Conservation (phyloP, 305 asterid species). For the Fraxinus floribunda region DNA sequence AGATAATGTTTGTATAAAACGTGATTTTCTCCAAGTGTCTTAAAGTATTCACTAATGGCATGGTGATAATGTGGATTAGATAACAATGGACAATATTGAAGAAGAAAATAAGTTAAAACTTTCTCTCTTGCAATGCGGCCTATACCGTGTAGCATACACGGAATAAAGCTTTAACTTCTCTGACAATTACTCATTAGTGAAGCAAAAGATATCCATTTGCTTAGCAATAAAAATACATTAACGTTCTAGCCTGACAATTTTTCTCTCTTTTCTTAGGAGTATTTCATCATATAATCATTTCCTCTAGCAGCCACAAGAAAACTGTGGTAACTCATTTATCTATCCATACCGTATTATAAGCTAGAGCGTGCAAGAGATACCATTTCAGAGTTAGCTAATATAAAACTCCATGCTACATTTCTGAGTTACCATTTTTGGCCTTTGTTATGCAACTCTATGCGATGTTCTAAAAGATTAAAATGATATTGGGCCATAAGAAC, state of each 20-base stretch:
- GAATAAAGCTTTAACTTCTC: background rate
- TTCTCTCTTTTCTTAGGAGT: background rate
- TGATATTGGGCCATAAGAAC: background rate
- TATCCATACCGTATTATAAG: background rate
- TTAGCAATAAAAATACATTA: background rate
- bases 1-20: background rate
- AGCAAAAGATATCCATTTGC: background rate
- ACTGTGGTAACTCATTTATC: background rate
- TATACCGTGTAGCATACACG: background rate
- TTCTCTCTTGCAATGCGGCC: background rate
- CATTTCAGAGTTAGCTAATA: background rate
- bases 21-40: background rate
- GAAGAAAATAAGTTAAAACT: background rate
- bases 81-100: background rate
- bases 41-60: background rate
- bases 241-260: background rate
- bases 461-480: background rate
- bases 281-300: background rate
- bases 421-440: background rate
- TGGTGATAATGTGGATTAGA: background rate
- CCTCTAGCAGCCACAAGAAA: background rate
- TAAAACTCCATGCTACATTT: background rate
- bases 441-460: background rate
- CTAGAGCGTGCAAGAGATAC: background rate
- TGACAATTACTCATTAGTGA: background rate